Base-by-base conservation (phyloP, 331 rosid genomes). In the Arachis monticola region DNA sequence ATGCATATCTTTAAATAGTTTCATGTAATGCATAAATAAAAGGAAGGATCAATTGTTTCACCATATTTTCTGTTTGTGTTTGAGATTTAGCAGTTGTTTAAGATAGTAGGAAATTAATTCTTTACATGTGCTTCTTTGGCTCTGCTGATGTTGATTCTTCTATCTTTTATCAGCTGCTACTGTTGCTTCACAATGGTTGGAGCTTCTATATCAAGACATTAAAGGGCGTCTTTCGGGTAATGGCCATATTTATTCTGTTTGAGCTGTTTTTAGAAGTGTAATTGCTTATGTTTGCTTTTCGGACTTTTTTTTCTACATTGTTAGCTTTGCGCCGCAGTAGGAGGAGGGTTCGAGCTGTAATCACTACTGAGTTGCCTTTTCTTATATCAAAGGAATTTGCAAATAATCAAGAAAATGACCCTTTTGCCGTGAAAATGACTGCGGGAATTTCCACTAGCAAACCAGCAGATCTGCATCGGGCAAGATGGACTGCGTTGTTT, bases 151-250 rank as follows among this genome's bases (percentile, higher is more conserved):
- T 31, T 11, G 22, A 17, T 60, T 31, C 38, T 82, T 82, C 6
- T 63, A 55, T 86, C 80, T 79, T 82, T 78, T 79, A 60, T 27
- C 93, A 95, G 99, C 99, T 84, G 99, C 99, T 59, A 85, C 92
- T 0, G 88, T 92, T 81, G 99, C 99, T 81, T 95, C 98, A 65
- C 97, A 88, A 58, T 92, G 99, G 99, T 80, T 95, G 90, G 98
- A 89, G 70, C 97, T 95, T 77, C 84, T 89, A 63, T 87, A 81
- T 67, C 98, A 87, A 81, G 99, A 95, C 71, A 81, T 89, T 73
- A 87, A 88, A 85, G 97, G 98, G 53, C 98, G 99, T 61, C 97
- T 95, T 82, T 79, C 86, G 2, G 93, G 99, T 92, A 87, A 76
- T 22, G 32, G 70, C 73, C 73, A 41, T 66, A 48, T 82, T 63